A percentile compares a stretch with the other conserved stretches of the same genome.
Conservation (phyloP, 345 rosid species). For the Stellera chamaejasme region DNA sequence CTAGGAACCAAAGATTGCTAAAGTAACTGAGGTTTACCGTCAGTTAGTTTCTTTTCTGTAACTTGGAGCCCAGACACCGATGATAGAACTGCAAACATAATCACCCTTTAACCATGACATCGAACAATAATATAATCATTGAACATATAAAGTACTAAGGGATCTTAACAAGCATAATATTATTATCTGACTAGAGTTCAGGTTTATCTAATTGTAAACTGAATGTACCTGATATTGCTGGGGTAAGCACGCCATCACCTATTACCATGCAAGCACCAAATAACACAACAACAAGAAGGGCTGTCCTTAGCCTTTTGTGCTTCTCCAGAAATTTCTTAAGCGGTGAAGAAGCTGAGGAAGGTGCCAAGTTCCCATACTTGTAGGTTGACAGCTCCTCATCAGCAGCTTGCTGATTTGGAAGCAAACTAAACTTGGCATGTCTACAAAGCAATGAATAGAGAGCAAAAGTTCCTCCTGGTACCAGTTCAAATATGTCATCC, state of each 20-base stretch:
- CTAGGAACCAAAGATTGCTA: constrained; percentile 4
- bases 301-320: constrained; percentile 66
- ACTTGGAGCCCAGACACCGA: constrained; percentile 72
- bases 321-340: constrained; percentile 66
- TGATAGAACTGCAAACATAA: constrained; percentile 65
- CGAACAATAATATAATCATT: too few relatives aligned
- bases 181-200: too few relatives aligned
- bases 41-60: constrained; percentile 34
- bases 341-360: constrained; percentile 32
- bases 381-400: constrained; percentile 91
- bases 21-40: constrained; percentile 32
- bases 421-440: constrained; percentile 80
- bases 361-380: constrained; percentile 49
- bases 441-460: constrained; percentile 86
- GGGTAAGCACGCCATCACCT: constrained; percentile 88
- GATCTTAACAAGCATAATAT: background rate
- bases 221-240: constrained; percentile 71
- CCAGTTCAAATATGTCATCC: constrained; percentile 15
- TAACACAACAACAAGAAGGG: constrained; percentile 61
- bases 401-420: constrained; percentile 95
- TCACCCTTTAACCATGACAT: background rate
- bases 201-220: background rate
- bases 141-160: too few relatives aligned
- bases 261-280: constrained; percentile 87
- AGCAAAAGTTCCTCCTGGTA: constrained; percentile 84